A percentile compares a stretch with the other conserved stretches of the same genome.
phyloP scores from a whole-genome alignment of 176 grass and related monocot genomes.

The Oryza punctata region DNA sequence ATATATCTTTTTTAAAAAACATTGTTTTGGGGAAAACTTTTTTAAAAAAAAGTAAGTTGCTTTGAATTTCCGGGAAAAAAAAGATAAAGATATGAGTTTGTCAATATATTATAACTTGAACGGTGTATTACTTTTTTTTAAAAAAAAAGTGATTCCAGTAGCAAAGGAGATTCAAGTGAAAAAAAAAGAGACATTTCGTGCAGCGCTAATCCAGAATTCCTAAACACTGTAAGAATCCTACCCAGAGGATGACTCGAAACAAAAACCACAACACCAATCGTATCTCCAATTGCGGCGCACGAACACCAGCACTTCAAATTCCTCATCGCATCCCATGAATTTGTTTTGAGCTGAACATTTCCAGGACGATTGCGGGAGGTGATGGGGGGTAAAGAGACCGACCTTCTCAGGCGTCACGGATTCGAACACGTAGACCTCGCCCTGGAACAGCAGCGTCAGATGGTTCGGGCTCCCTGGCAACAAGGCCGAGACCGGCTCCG shows the following conservation, averaged over 20 bases:
- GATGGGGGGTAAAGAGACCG: conserved; percentile 39
- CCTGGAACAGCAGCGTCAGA: conserved; percentile 92
- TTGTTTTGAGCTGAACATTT: conserved; percentile 25
- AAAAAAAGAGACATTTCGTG: not conserved
- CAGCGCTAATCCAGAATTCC: not conserved
- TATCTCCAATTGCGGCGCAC: not conserved
- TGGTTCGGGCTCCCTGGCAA: conserved; percentile 60
- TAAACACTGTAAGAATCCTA: not conserved
- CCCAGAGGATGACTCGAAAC: not conserved
- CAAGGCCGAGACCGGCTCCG: conserved; percentile 46
- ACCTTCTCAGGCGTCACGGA: conserved; percentile 88
- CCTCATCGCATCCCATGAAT: not conserved
- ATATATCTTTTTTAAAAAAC: too few species aligned
- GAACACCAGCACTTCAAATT: not conserved
- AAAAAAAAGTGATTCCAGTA: not conserved
- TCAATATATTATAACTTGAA: too few species aligned
- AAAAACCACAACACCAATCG: conserved; percentile 19
- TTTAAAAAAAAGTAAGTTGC: too few species aligned
- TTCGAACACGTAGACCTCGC: conserved; percentile 97
- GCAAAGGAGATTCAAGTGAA: not conserved
- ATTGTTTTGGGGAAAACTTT: too few species aligned
- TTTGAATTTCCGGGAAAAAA: too few species aligned
- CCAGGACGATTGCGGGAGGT: not conserved
- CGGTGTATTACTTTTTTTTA: too few species aligned
- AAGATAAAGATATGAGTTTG: too few species aligned